phyloP scores from a whole-genome alignment of 148 eudicot genomes.

The Rhododendron henanense region DNA sequence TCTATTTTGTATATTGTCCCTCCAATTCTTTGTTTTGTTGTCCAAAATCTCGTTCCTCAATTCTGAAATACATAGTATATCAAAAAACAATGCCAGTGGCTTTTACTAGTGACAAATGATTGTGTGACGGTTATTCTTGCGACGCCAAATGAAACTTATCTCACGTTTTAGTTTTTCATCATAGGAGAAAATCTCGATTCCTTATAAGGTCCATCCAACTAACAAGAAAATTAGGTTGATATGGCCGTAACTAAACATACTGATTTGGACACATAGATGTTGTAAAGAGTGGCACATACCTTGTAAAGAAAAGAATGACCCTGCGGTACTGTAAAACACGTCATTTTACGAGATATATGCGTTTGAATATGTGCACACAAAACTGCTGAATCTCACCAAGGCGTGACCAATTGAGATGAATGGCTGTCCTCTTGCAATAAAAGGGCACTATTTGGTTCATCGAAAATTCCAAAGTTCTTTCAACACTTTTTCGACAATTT shows the following conservation, averaged over 20 bases:
- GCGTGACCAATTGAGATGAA: neutral
- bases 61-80: no score
- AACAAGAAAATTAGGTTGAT: no score
- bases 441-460: conserved; percentile 1
- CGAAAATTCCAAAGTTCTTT: conserved; percentile 2
- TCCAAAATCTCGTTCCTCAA: no score
- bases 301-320: neutral
- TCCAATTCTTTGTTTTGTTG: no score
- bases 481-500: neutral
- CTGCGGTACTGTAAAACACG: neutral
- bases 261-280: neutral
- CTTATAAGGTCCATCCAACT: no score
- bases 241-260: neutral
- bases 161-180: no score
- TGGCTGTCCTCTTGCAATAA: neutral
- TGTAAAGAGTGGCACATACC: no score
- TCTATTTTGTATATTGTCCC: no score
- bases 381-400: neutral
- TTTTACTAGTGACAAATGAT: no score
- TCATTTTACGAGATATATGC: neutral
- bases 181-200: no score
- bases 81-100: no score
- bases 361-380: neutral
- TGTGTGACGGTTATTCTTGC: no score
- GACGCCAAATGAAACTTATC: neutral